Base-by-base conservation (phyloP, 441 rosid species). In the Gossypium gossypioides region DNA sequence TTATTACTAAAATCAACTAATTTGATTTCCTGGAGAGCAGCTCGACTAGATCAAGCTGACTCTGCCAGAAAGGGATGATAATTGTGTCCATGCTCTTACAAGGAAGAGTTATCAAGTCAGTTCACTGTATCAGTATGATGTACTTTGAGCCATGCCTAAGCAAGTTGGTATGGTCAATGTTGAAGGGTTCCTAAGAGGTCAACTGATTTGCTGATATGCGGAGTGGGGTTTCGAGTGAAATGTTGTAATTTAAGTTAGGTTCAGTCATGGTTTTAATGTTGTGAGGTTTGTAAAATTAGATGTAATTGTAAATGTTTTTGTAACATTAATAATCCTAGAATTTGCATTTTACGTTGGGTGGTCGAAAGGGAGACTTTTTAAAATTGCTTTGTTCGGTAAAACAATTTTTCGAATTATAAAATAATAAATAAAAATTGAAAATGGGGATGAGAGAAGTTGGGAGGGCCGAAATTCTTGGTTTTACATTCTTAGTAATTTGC, bases 1-100 rank as follows among this genome's bases (percentile, higher is more conserved):
- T 76, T 89, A 66, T 79, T 92, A 68, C 92, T 95, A 73, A 86
- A 87, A 83, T 88, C 99, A 72, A 66, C 85, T 46, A 85, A 84
- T 77, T 86, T 89, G 48, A 74, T 80, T 13, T 80, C 86, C 37
- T 88, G 90, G 97, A 88, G 89, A 81, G 76, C 83, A 68, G 79
- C 85, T 78, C 83, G 89, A 61, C 90, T 87, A 19, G 97, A 89
- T 71, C 80, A 83, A 42, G 79, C 51, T 9, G 96, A 88, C 57
- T 81, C 91, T 12, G 34, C 51, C 75, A 67, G 85, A 77, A 29
- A 61, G 22, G 69, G 69, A 22, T 4, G 44, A 46, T 18, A 67
- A 61, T 29, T 2, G 68, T 48, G 56, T 60, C 59, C 62, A 46
- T 13, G 16, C 51, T 7, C 29, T 42, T 10, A 9, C 13, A 32